Percentiles rank a stretch among this genome's conserved stretches.
Conservation (phyloP, 305 asterid species). For the Ruellia speciosa region DNA sequence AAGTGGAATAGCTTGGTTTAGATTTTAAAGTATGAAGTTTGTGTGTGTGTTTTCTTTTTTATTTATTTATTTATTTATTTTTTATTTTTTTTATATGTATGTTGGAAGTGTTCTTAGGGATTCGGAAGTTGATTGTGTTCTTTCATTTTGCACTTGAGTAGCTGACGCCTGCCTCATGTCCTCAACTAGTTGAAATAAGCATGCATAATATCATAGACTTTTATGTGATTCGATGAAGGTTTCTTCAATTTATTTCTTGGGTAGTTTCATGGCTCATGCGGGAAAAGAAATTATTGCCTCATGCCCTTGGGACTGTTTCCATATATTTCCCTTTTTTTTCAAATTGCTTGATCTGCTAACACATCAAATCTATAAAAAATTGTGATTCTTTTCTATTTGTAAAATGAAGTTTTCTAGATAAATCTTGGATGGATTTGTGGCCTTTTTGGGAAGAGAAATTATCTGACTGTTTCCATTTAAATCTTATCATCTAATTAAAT, state of each 20-base stretch:
- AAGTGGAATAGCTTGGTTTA: background rate
- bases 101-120: background rate
- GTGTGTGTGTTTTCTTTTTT: too few relatives aligned
- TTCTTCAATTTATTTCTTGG: background rate
- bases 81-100: too few relatives aligned
- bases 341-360: too few relatives aligned
- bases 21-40: too few relatives aligned
- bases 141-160: background rate
- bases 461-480: background rate
- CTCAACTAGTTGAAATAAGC: too few relatives aligned
- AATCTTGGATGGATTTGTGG: background rate
- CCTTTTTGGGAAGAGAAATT: background rate
- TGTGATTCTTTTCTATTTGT: too few relatives aligned
- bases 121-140: too few relatives aligned
- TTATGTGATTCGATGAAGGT: background rate
- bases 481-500: background rate
- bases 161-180: background rate
- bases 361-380: too few relatives aligned
- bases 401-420: background rate
- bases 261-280: background rate
- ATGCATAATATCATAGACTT: too few relatives aligned
- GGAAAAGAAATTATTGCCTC: background rate
- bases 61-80: too few relatives aligned
- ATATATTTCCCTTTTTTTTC: too few relatives aligned
- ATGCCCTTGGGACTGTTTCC: background rate